A percentile compares a stretch with the other conserved stretches of the same genome.
These are phyloP conservation scores for Candida easanensis DNA, from an alignment of 805 yeast genomes.

Conservation along the genomic window DNA sequence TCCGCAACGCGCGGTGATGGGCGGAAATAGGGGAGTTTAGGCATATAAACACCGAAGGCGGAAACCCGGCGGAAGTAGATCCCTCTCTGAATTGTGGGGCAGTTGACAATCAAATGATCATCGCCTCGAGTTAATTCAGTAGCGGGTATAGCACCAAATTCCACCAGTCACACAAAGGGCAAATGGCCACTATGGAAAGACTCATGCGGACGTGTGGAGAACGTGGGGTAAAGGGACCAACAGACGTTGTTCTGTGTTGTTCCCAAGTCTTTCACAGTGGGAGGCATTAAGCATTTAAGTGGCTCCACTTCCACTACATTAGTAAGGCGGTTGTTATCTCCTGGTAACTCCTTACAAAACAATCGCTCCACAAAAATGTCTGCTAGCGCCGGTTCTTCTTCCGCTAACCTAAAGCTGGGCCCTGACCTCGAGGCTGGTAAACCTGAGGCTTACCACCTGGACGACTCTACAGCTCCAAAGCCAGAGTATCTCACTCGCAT, in stretches of 20 bases:
- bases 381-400: background rate
- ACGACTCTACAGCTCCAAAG: background rate
- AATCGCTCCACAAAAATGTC: background rate
- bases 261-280: too few species aligned
- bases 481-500: slow-evolving; percentile 1
- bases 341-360: background rate
- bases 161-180: background rate
- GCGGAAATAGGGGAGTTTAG: background rate
- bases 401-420: background rate
- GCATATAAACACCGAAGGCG: too few species aligned
- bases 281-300: too few species aligned
- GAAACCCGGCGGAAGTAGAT: too few species aligned
- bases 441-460: background rate
- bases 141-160: background rate
- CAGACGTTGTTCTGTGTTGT: background rate
- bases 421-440: slow-evolving; percentile 2
- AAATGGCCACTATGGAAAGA: too few species aligned
- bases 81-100: too few species aligned
- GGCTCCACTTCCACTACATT: too few species aligned
- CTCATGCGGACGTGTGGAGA: background rate
- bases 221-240: background rate
- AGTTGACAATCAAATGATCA: too few species aligned
- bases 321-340: too few species aligned
- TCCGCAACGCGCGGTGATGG: background rate
- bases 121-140: too few species aligned